These are phyloP conservation scores for Quambalaria eucalypti DNA, from an alignment of 1,284 basidiomycete species.

Conservation along the genomic window DNA sequence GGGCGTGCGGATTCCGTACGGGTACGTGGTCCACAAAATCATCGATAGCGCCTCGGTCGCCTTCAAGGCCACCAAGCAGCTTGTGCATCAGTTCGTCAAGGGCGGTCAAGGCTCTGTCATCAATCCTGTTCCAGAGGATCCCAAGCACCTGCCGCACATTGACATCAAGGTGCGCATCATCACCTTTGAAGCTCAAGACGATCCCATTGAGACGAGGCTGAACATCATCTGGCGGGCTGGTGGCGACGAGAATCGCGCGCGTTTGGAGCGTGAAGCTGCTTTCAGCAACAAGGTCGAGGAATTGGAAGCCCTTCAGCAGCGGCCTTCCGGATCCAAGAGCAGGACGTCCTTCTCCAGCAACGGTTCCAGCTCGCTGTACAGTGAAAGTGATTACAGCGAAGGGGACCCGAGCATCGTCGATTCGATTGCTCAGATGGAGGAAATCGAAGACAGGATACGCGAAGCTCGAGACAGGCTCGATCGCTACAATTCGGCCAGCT, in stretches of 20 bases:
- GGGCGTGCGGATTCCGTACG: constrained; percentile 68
- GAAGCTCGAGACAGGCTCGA: constrained; percentile 69
- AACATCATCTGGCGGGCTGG: constrained; percentile 72
- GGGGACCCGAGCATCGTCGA: constrained; percentile 54
- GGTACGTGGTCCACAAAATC: constrained; percentile 59
- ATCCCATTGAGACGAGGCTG: constrained; percentile 72
- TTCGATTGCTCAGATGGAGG: constrained; percentile 53
- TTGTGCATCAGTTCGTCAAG: constrained; percentile 47
- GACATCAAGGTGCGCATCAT: constrained; percentile 59
- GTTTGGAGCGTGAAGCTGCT: constrained; percentile 68
- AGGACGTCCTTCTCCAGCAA: constrained; percentile 6
- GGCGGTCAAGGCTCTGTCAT: constrained; percentile 38
- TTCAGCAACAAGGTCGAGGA: constrained; percentile 66
- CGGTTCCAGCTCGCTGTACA: not conserved
- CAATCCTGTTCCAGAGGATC: constrained; percentile 33
- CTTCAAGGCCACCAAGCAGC: constrained; percentile 50
- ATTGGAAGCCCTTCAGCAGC: constrained; percentile 5
- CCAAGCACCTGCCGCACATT: constrained; percentile 52
- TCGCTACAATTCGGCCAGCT: constrained; percentile 67
- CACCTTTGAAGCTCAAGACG: constrained; percentile 71
- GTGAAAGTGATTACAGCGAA: not conserved
- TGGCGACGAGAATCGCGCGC: constrained; percentile 63
- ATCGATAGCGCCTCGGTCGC: constrained; percentile 48
- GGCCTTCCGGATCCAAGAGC: constrained; percentile 2
- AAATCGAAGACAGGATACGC: constrained; percentile 50